phyloP scores from a whole-genome alignment of 1,139 yeast genomes.

The Arxiozyma slooffiae region DNA sequence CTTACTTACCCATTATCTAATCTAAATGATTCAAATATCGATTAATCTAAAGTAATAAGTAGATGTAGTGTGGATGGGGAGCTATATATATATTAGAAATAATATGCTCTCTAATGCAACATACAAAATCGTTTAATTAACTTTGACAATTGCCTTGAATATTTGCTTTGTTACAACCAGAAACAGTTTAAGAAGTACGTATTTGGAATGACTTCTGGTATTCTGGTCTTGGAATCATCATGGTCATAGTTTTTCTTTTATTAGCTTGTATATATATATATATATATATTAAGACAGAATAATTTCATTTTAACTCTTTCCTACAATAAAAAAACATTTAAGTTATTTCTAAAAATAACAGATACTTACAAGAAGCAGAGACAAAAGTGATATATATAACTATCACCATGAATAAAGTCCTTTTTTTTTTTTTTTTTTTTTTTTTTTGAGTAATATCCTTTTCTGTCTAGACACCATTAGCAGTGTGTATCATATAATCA shows the following conservation, averaged over 20 bases:
- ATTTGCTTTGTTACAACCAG: conserved; percentile 51
- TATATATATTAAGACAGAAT: too few relatives aligned
- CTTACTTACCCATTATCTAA: conserved; percentile 25
- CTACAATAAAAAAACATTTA: conserved; percentile 8
- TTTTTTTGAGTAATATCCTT: not conserved
- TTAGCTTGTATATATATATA: too few relatives aligned
- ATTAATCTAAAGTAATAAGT: conserved; percentile 1
- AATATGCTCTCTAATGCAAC: conserved; percentile 44
- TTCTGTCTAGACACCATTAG: not conserved
- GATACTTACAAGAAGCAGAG: not conserved
- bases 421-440: not conserved
- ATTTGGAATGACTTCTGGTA: conserved; percentile 75
- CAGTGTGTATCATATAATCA: too few relatives aligned
- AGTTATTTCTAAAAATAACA: not conserved
- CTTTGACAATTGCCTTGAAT: conserved; percentile 61
- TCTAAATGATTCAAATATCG: conserved; percentile 1
- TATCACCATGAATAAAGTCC: not conserved
- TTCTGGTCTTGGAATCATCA: conserved; percentile 71
- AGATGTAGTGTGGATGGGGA: conserved; percentile 20
- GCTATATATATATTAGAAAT: conserved; percentile 31
- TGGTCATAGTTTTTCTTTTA: too few relatives aligned
- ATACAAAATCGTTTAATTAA: conserved; percentile 55
- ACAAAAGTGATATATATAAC: not conserved
- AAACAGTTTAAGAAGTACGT: conserved; percentile 38
- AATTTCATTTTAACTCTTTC: conserved; percentile 27